A percentile compares a stretch with the other conserved stretches of the same genome.
Conservation (phyloP, 257 asterid genomes). For the Fraxinus americana region DNA sequence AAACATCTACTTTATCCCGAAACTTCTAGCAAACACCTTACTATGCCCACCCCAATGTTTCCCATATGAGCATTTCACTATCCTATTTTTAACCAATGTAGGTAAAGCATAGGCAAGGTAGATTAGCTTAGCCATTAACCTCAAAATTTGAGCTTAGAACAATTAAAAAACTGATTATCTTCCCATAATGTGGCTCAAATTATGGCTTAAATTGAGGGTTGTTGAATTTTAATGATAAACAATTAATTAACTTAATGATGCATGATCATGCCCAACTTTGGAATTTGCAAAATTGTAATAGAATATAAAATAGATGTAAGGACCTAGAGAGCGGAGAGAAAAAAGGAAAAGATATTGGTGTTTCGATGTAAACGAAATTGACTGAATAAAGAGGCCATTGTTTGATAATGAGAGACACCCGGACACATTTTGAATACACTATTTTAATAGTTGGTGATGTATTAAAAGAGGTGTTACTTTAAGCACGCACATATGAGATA, state of each 20-base stretch:
- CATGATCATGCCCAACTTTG: constrained; percentile 7
- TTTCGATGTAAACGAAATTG: constrained; percentile 17
- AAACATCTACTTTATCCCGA: too few species aligned
- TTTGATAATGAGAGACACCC: background rate
- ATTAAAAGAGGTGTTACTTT: background rate
- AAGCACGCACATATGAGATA: background rate
- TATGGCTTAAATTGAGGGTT: constrained; percentile 50
- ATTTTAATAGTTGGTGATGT: background rate
- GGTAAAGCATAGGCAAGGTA: background rate
- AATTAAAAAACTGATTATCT: constrained; percentile 14
- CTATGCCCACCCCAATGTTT: background rate
- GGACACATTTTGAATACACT: background rate
- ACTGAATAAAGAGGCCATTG: background rate
- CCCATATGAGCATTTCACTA: background rate
- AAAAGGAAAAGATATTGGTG: background rate
- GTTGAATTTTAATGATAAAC: constrained; percentile 28
- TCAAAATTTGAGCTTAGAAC: constrained; percentile 30
- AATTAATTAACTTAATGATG: background rate
- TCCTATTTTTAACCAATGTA: background rate
- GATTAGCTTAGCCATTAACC: constrained; percentile 16
- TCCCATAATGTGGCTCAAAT: constrained; percentile 39
- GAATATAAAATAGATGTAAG: constrained; percentile 23
- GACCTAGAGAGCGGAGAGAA: constrained; percentile 8
- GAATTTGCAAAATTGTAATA: background rate
- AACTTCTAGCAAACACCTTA: background rate